These are phyloP conservation scores for Mycotypha africana DNA, from an alignment of 371 early-diverging fungal genomes.

Conservation along the genomic window DNA sequence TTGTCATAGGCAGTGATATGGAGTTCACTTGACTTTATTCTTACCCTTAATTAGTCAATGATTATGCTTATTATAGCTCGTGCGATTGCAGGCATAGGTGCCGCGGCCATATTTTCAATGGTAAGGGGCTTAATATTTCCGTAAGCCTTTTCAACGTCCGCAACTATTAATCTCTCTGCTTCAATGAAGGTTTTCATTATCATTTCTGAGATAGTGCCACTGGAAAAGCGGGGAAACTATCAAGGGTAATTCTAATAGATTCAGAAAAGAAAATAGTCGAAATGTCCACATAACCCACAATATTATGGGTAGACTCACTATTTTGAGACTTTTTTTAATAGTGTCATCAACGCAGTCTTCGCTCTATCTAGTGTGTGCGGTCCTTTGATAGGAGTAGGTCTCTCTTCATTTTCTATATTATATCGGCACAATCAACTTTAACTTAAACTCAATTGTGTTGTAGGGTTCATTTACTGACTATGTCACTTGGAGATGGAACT, in stretches of 20 bases:
- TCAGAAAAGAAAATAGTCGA: no score
- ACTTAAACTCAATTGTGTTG: no score
- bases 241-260: conserved; percentile 53
- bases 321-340: no score
- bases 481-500: conserved; percentile 34
- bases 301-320: no score
- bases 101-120: conserved; percentile 51
- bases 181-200: conserved; percentile 61
- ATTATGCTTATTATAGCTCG: conserved; percentile 59
- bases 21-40: background rate
- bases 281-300: no score
- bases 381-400: conserved; percentile 40
- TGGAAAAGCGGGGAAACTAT: conserved; percentile 53
- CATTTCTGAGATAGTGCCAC: conserved; percentile 54
- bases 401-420: background rate
- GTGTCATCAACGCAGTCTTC: conserved; percentile 41
- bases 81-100: conserved; percentile 60
- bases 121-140: conserved; percentile 4
- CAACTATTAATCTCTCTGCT: no score
- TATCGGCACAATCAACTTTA: background rate
- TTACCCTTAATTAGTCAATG: conserved; percentile 30
- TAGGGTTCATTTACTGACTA: conserved; percentile 35
- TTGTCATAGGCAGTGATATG: background rate
- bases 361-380: conserved; percentile 42
- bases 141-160: background rate